Percentiles rank a stretch among this genome's conserved stretches.
These are phyloP conservation scores for Forsythia viridissima DNA, from an alignment of 257 asterid species.

Conservation along the genomic window DNA sequence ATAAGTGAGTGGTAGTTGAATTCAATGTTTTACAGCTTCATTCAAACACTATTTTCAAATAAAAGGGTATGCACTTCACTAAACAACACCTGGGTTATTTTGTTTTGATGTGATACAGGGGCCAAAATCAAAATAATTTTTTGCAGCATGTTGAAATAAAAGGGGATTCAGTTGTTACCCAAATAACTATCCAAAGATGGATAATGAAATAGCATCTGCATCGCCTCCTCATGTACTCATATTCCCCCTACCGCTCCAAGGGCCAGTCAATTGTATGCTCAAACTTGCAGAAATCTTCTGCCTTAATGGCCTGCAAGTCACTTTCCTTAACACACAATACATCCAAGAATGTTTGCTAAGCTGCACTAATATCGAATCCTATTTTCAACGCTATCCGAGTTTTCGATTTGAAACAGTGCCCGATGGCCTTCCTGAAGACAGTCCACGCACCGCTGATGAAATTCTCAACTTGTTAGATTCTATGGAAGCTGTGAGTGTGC, in stretches of 20 bases:
- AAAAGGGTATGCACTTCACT: background rate
- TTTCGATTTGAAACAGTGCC: conserved; percentile 43
- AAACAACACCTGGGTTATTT: no score
- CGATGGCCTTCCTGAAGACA: conserved; percentile 56
- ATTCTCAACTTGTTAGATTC: conserved; percentile 32
- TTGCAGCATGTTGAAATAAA: background rate
- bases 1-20: background rate
- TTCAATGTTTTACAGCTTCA: background rate
- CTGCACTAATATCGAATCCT: conserved; percentile 24
- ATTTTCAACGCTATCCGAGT: conserved; percentile 34
- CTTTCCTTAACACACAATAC: conserved; percentile 72
- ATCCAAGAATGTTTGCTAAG: conserved; percentile 47
- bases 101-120: no score
- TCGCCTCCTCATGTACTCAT: conserved; percentile 52
- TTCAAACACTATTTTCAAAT: no score
- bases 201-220: background rate
- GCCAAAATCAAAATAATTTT: no score
- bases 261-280: conserved; percentile 63
- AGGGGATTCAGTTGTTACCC: background rate
- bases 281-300: conserved; percentile 53
- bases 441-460: conserved; percentile 40
- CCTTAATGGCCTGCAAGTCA: conserved; percentile 37
- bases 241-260: conserved; percentile 67
- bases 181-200: conserved; percentile 12
- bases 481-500: conserved; percentile 33